phyloP scores from a whole-genome alignment of 192 early-diverging fungal species.

The Cetraspora pellucida region DNA sequence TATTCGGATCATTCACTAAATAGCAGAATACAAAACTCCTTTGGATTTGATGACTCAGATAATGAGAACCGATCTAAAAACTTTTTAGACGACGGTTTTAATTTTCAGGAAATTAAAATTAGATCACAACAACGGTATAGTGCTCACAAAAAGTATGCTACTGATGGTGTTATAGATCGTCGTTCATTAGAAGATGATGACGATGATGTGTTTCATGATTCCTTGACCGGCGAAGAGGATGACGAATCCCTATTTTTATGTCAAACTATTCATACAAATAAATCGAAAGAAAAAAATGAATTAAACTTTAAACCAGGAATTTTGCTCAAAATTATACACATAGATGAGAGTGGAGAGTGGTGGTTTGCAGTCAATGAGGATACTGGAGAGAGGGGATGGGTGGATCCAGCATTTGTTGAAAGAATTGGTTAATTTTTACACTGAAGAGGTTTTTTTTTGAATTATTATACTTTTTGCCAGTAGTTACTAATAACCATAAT shows the following conservation, averaged over 20 bases:
- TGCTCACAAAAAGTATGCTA: conserved; percentile 27
- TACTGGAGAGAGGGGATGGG: conserved; percentile 26
- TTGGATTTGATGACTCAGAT: background rate
- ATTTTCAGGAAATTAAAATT: background rate
- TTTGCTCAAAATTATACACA: conserved; percentile 23
- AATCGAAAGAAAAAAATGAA: conserved; percentile 36
- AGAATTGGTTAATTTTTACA: background rate
- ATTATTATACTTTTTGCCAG: no score
- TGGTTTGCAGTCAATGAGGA: conserved; percentile 32
- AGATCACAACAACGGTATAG: background rate
- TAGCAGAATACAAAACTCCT: background rate
- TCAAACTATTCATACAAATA: conserved; percentile 40
- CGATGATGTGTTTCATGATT: conserved; percentile 34
- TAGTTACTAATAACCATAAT: no score
- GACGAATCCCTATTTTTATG: conserved; percentile 44
- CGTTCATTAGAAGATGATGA: conserved; percentile 2
- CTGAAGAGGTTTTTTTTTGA: no score
- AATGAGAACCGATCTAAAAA: background rate
- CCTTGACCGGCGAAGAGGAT: conserved; percentile 34
- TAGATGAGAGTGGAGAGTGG: conserved; percentile 24
- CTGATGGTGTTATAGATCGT: conserved; percentile 21
- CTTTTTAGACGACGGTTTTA: background rate
- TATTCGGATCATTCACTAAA: background rate
- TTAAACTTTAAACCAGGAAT: conserved; percentile 39
- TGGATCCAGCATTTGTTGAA: conserved; percentile 15